Percentiles rank a stretch among this genome's conserved stretches.
Evolutionary conservation across 2,329 filamentous ascomycete genomes (phyloP).

Genomic region (Hymenoscyphus salicellus): DNA sequence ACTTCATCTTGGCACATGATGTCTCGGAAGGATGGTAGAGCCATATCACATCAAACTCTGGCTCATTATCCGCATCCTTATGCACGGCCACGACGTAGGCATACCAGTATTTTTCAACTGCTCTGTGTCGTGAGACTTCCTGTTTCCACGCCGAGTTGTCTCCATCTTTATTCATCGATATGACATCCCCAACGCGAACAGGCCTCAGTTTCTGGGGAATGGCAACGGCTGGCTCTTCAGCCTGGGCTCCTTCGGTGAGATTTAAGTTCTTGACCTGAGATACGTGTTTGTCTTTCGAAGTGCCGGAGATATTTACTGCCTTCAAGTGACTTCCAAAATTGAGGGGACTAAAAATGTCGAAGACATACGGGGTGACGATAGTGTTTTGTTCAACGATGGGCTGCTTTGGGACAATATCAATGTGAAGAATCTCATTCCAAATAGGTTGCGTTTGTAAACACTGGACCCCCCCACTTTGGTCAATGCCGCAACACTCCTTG

Average conservation of each 20-base stretch:
- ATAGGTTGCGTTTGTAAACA: slow-evolving; percentile 33
- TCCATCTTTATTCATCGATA: slow-evolving; percentile 44
- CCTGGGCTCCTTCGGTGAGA: not conserved
- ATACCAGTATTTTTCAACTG: slow-evolving; percentile 60
- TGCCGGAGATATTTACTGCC: slow-evolving; percentile 31
- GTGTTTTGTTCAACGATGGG: slow-evolving; percentile 44
- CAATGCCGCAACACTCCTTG: slow-evolving; percentile 56
- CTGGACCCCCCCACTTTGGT: slow-evolving; percentile 17
- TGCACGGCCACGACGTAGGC: slow-evolving; percentile 63
- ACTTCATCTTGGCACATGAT: slow-evolving; percentile 63
- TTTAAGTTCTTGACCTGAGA: slow-evolving; percentile 12
- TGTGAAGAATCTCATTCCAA: slow-evolving; percentile 38
- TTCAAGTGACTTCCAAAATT: slow-evolving; percentile 55
- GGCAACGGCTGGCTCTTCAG: slow-evolving; percentile 2
- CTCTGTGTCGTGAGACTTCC: slow-evolving; percentile 42
- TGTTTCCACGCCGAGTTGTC: slow-evolving; percentile 56
- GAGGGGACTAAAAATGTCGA: slow-evolving; percentile 61
- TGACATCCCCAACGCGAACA: slow-evolving; percentile 48
- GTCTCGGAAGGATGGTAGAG: slow-evolving; percentile 71
- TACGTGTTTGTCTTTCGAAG: slow-evolving; percentile 33
- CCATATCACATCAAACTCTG: slow-evolving; percentile 66
- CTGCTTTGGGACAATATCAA: slow-evolving; percentile 34
- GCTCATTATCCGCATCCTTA: slow-evolving; percentile 35
- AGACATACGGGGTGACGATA: slow-evolving; percentile 67
- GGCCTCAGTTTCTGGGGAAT: slow-evolving; percentile 38